A percentile compares a stretch with the other conserved stretches of the same genome.
Conservation (phyloP, 192 early-diverging fungal genomes). For the Backusella tarrabulga region DNA sequence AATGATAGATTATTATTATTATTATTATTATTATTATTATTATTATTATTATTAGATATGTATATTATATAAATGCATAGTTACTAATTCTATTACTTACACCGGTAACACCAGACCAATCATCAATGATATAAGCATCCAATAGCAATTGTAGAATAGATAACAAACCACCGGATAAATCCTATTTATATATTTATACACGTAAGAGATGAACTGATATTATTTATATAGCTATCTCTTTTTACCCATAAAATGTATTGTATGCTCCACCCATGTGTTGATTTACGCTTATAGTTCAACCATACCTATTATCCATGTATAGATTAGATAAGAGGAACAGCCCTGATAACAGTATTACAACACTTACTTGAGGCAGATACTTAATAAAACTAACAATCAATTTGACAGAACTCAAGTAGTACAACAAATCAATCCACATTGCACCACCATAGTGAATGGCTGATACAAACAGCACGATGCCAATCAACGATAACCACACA, state of each 20-base stretch:
- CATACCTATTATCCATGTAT: slow-evolving; percentile 39
- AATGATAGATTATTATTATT: background rate
- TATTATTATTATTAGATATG: background rate
- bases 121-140: slow-evolving; percentile 58
- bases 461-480: slow-evolving; percentile 28
- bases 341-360: background rate
- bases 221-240: background rate
- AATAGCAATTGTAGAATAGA: slow-evolving; percentile 75
- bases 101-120: slow-evolving; percentile 57
- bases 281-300: slow-evolving; percentile 69
- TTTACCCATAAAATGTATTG: slow-evolving; percentile 69
- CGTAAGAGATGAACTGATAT: background rate
- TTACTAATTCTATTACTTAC: slow-evolving; percentile 13
- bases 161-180: slow-evolving; percentile 76
- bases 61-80: background rate
- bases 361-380: slow-evolving; percentile 66
- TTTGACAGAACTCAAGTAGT: slow-evolving; percentile 74
- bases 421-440: slow-evolving; percentile 60
- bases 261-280: slow-evolving; percentile 86
- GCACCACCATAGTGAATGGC: slow-evolving; percentile 21
- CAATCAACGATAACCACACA: slow-evolving; percentile 32
- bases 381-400: slow-evolving; percentile 76
- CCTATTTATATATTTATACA: slow-evolving; percentile 27
- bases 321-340: too few relatives aligned
- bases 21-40: background rate